Evolutionary conservation across 1,139 yeast species (phyloP), one percentile per base, ranked within the genome.

Genomic region (Hansenula sp.): DNA sequence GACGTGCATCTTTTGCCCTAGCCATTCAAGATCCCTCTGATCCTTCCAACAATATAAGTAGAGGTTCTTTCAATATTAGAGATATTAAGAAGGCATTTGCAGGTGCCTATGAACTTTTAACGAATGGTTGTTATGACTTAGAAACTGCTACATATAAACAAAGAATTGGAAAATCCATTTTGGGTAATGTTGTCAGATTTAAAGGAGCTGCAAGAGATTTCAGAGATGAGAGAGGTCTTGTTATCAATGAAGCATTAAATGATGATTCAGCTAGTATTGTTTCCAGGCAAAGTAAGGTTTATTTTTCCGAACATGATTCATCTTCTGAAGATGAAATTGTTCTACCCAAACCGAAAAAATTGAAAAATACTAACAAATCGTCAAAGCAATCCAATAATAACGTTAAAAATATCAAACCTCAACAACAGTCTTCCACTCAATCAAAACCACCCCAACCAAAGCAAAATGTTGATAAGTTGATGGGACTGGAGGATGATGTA

Each of bases 11-110:
- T 12, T 87, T 87, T 57, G 65, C 86, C 1, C 67, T 93, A 37
- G 84, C 91, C 1, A 87, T 93, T 34, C 94, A 87, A 61, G 99
- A 93, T 59, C 99, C 99, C 0, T 83, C 87, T 36, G 98, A 91
- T 58, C 70, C 81, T 1, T 55, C 70, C 8, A 94, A 93, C 59
- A 94, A 93, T 61, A 84, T 93, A 41, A 82, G 95, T 35, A 72
- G 96, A 52, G 88, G 96, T 1, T 84, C 96, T 2, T 89, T 81
- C 67, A 90, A 91, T 60, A 68, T 89, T 33, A 69, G 91, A 38
- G 91, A 84, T 53, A 76, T 93, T 48, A 87, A 86, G 57, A 83
- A 88, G 55, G 89, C 97, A 0, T 90, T 93, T 68, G 84, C 86
- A 11, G 97, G 96, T 29, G 99, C 98, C 0, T 91, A 77, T 63